Conservation (phyloP, 495 filamentous ascomycete species). For the Penicillium odoratum region DNA sequence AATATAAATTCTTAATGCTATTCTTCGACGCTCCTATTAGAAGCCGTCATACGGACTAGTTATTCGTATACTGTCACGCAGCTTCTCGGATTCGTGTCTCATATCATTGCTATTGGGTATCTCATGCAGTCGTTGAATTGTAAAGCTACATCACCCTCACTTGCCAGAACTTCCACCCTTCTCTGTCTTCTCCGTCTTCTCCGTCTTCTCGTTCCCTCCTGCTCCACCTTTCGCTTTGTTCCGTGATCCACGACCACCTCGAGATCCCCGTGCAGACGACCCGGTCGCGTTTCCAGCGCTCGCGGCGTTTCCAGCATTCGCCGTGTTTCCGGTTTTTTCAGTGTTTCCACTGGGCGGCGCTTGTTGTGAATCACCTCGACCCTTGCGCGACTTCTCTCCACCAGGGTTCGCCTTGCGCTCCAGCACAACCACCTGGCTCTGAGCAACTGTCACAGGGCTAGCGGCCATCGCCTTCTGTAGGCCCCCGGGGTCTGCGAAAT, state of each 20-base stretch:
- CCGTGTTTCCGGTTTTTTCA: slow-evolving; percentile 4
- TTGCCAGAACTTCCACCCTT: neutral
- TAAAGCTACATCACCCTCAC: neutral
- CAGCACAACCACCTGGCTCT: slow-evolving; percentile 82
- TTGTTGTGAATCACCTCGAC: slow-evolving; percentile 36
- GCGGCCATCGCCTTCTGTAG: slow-evolving; percentile 77
- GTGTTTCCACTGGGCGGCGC: neutral
- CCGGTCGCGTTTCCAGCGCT: slow-evolving; percentile 21
- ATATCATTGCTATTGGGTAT: neutral
- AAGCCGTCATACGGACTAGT: too few relatives aligned
- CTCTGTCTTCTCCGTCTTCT: slow-evolving; percentile 21
- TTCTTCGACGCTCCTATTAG: too few relatives aligned
- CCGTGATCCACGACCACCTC: slow-evolving; percentile 35
- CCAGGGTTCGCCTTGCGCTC: slow-evolving; percentile 65
- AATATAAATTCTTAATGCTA: too few relatives aligned
- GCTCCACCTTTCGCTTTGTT: slow-evolving; percentile 30
- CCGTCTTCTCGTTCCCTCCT: slow-evolving; percentile 6
- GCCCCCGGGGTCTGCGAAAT: slow-evolving; percentile 70
- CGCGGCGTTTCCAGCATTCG: slow-evolving; percentile 5
- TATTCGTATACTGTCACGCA: too few relatives aligned
- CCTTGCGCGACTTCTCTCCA: slow-evolving; percentile 41
- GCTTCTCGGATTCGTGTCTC: slow-evolving; percentile 3
- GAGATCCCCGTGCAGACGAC: slow-evolving; percentile 38
- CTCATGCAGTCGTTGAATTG: neutral
- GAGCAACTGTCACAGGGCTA: slow-evolving; percentile 75